Percentiles rank a stretch among this genome's conserved stretches.
Conservation (phyloP, 768 basidiomycete genomes). For the Mycena kentingensis region DNA sequence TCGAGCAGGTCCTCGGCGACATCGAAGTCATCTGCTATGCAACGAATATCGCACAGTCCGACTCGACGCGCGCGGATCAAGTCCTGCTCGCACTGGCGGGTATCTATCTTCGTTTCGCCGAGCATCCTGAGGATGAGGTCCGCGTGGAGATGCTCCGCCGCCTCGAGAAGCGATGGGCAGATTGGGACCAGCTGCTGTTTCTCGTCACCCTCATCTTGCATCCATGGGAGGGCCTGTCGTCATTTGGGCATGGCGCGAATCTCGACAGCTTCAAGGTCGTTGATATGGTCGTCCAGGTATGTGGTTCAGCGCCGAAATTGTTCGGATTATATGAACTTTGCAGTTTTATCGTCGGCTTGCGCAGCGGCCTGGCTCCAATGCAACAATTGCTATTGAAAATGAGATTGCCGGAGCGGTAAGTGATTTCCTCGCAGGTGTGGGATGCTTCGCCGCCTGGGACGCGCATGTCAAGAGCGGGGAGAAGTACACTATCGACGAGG, state of each 20-base stretch:
- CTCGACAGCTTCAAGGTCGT: conserved; percentile 27
- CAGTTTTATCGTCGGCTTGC: background rate
- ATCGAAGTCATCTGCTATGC: conserved; percentile 13
- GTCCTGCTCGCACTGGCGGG: conserved; percentile 30
- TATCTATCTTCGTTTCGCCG: conserved; percentile 30
- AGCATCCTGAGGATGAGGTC: conserved; percentile 26
- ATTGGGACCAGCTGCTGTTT: conserved; percentile 33
- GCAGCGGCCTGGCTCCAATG: background rate
- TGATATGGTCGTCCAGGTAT: conserved; percentile 26
- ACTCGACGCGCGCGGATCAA: conserved; percentile 27
- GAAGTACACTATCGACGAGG: background rate
- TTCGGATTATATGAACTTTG: too few relatives aligned
- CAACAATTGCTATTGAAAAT: background rate
- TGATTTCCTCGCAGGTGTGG: background rate
- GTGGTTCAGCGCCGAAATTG: too few relatives aligned
- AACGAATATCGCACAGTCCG: conserved; percentile 4
- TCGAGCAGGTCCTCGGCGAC: conserved; percentile 1
- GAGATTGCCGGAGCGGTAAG: background rate
- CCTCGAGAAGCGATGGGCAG: conserved; percentile 34
- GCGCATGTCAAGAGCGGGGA: background rate
- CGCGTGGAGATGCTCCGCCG: conserved; percentile 25
- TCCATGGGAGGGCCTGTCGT: conserved; percentile 30
- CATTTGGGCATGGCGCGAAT: conserved; percentile 29
- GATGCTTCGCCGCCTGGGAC: background rate
- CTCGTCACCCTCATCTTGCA: conserved; percentile 31